phyloP scores from a whole-genome alignment of 441 rosid genomes.

The Aleurites moluccanus region DNA sequence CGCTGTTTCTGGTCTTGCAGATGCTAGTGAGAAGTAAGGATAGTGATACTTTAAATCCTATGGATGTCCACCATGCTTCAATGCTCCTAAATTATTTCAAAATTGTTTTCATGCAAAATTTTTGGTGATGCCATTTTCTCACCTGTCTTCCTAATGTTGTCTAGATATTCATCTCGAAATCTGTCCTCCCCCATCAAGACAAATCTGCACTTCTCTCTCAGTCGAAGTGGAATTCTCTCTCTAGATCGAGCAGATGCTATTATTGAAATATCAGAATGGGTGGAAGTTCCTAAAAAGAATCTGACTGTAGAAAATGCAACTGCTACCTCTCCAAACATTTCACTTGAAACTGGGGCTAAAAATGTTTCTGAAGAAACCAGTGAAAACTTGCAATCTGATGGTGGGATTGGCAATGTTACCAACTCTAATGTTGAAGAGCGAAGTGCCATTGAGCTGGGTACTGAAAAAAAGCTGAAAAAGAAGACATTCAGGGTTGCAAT shows the following conservation, averaged over 20 bases:
- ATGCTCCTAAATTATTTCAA: conserved; percentile 22
- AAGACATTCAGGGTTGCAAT: conserved; percentile 79
- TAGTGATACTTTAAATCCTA: conserved; percentile 10
- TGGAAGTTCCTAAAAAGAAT: conserved; percentile 84
- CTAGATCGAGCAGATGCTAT: conserved; percentile 96
- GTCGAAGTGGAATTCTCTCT: conserved; percentile 87
- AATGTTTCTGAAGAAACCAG: conserved; percentile 51
- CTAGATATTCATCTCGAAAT: conserved; percentile 86
- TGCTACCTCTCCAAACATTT: conserved; percentile 46
- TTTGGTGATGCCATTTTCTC: background rate
- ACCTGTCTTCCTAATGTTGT: conserved; percentile 18
- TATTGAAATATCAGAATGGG: conserved; percentile 95
- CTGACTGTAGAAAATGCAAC: conserved; percentile 62
- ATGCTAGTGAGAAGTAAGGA: conserved; percentile 79
- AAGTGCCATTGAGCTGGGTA: conserved; percentile 44
- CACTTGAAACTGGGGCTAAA: conserved; percentile 51
- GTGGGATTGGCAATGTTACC: conserved; percentile 35
- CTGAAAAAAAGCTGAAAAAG: conserved; percentile 81
- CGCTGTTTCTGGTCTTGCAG: conserved; percentile 78
- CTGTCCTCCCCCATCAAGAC: conserved; percentile 95
- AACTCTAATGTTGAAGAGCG: conserved; percentile 53
- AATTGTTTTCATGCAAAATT: conserved; percentile 4
- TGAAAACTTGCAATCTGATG: conserved; percentile 48
- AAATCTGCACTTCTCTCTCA: conserved; percentile 88
- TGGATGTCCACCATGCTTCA: conserved; percentile 10